phyloP scores from a whole-genome alignment of 352 stramenopile genomes.

The Phytophthora citrophthora region DNA sequence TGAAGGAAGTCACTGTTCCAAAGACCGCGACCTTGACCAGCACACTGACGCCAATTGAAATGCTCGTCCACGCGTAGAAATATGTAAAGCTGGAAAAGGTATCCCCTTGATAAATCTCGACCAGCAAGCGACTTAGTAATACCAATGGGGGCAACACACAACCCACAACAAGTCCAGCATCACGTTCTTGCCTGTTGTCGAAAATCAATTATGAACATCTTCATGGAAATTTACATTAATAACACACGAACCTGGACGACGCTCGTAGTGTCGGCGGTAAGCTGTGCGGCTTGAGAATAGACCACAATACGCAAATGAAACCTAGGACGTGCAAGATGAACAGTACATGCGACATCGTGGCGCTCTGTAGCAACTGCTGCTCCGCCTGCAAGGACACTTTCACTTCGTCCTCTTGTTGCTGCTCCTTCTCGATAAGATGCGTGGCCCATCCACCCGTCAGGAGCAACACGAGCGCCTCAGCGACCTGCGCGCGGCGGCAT shows the following conservation, averaged over 20 bases:
- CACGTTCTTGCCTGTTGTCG: slow-evolving; percentile 51
- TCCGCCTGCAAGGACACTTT: slow-evolving; percentile 19
- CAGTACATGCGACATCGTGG: slow-evolving; percentile 32
- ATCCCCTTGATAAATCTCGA: slow-evolving; percentile 32
- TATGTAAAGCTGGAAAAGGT: slow-evolving; percentile 46
- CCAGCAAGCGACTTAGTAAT: slow-evolving; percentile 61
- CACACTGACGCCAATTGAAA: slow-evolving; percentile 52
- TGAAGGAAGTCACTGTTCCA: slow-evolving; percentile 39
- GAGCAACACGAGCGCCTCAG: slow-evolving; percentile 47
- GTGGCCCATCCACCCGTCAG: slow-evolving; percentile 41
- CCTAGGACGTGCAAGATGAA: slow-evolving; percentile 40
- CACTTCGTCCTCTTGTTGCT: slow-evolving; percentile 5
- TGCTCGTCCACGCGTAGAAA: slow-evolving; percentile 64
- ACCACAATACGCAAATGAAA: slow-evolving; percentile 33
- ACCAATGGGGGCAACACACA: slow-evolving; percentile 65
- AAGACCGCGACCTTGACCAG: slow-evolving; percentile 55
- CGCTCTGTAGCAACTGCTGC: slow-evolving; percentile 40
- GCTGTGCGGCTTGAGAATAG: slow-evolving; percentile 22
- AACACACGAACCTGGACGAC: slow-evolving; percentile 29
- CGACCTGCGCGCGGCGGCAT: slow-evolving; percentile 29
- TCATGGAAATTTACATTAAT: slow-evolving; percentile 1
- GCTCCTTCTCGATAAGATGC: slow-evolving; percentile 26
- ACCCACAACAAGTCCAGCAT: slow-evolving; percentile 63
- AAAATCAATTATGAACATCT: slow-evolving; percentile 5
- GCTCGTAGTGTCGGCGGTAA: slow-evolving; percentile 26